A percentile compares a stretch with the other conserved stretches of the same genome.
Conservation (phyloP, 2,329 filamentous ascomycete genomes). For the Ascochyta lentis region DNA sequence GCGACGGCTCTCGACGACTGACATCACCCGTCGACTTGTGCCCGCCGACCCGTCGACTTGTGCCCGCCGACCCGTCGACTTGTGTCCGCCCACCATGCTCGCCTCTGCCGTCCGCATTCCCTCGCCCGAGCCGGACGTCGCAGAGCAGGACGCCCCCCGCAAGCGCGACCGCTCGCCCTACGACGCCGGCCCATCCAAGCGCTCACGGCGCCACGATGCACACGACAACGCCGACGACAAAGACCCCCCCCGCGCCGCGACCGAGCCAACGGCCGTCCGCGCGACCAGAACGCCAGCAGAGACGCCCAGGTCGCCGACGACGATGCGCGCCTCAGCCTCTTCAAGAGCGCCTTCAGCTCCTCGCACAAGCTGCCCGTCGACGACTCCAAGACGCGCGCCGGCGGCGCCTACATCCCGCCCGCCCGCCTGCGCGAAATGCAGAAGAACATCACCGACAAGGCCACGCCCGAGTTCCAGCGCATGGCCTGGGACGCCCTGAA, state of each 20-base stretch:
- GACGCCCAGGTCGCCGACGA: constrained; percentile 33
- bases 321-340: constrained; percentile 45
- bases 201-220: constrained; percentile 43
- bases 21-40: no score
- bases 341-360: constrained; percentile 46
- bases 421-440: constrained; percentile 89
- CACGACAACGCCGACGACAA: constrained; percentile 51
- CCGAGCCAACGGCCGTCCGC: constrained; percentile 76
- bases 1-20: neutral
- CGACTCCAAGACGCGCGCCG: constrained; percentile 88
- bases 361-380: constrained; percentile 87
- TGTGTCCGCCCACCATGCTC: constrained; percentile 35
- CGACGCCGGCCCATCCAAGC: constrained; percentile 42
- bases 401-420: constrained; percentile 95
- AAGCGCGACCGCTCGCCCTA: constrained; percentile 63
- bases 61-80: neutral
- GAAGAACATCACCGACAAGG: constrained; percentile 96
- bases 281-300: constrained; percentile 18
- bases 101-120: constrained; percentile 63
- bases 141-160: constrained; percentile 54
- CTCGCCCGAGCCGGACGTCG: constrained; percentile 57
- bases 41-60: no score
- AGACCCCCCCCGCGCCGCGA: constrained; percentile 55
- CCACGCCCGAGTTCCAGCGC: constrained; percentile 94
- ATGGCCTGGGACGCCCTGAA: constrained; percentile 99